These are phyloP conservation scores for Puccinia novopanici DNA, from an alignment of 1,284 basidiomycete species.

Conservation along the genomic window DNA sequence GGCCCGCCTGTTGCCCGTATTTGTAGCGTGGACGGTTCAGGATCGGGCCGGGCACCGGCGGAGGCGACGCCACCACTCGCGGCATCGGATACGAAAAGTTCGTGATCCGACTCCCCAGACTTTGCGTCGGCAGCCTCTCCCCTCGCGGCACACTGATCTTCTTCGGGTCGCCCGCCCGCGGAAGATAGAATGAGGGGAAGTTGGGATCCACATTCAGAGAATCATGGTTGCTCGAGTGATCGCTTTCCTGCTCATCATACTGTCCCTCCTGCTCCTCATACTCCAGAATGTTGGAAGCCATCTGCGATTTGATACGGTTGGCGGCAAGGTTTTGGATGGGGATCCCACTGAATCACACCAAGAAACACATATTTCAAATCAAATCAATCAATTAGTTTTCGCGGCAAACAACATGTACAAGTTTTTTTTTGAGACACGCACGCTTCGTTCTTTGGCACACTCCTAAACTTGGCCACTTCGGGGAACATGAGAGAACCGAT, in stretches of 20 bases:
- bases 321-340: constrained; percentile 34
- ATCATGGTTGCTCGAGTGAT: neutral
- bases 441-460: constrained; percentile 27
- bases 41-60: constrained; percentile 22
- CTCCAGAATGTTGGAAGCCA: neutral
- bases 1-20: neutral
- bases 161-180: constrained; percentile 22
- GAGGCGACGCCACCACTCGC: constrained; percentile 15
- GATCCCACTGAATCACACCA: constrained; percentile 20
- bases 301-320: constrained; percentile 33
- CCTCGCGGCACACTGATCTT: constrained; percentile 8
- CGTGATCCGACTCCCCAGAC: neutral
- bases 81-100: constrained; percentile 32
- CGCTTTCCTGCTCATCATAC: constrained; percentile 23
- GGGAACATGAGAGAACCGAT: constrained; percentile 28
- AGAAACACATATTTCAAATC: neutral
- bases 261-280: neutral
- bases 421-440: too few species aligned
- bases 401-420: too few species aligned
- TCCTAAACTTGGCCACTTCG: constrained; percentile 34
- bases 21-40: constrained; percentile 17
- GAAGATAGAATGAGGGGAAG: constrained; percentile 38
- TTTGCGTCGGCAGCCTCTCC: constrained; percentile 10
- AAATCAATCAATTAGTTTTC: too few species aligned
- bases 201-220: constrained; percentile 11